Base-by-base conservation (phyloP, 345 rosid genomes). In the Kandelia obovata region DNA sequence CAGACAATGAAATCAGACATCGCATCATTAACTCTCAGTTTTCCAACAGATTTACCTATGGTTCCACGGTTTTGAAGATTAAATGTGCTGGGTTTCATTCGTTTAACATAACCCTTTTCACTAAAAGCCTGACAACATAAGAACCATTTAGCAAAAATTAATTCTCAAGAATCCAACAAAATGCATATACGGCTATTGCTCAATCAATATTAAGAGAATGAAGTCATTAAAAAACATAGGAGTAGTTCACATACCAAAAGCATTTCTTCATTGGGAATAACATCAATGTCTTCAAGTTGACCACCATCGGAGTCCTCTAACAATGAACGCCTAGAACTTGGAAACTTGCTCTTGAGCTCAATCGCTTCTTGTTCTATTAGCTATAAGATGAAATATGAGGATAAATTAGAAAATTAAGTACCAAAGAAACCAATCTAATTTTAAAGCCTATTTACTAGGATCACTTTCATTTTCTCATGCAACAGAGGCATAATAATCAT, bases 41-140 rank as follows among this genome's bases (percentile, higher is more conserved):
- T 91, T 63, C 98, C 98, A 72, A 94, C 95, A 81, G 98, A 91
- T 87, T 94, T 94, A 58, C 98, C 98, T 67, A 91, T 78, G 61
- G 98, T 94, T 61, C 96, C 97, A 69, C 98, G 97, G 76, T 81
- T 77, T 78, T 94, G 97, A 73, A 94, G 96, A 86, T 88, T 92
- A 73, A 94, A 94, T 58, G 96, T 89, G 78, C 83, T 78, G 5
- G 97, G 83, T 72, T 87, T 89, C 96, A 94, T 94, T 77, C 97
- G 86, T 83, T 94, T 94, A 66, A 91, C 82, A 82, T 94, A 94
- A 58, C 98, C 98, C 72, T 94, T 94, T 79, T 94, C 98, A 72
- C 98, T 91, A 64, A 94, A 30, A 25, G 96, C 96, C 98, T 94
- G 82, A 73, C 79, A 82, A 75, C 34, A 62, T 71, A n/a, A n/a